Evolutionary conservation across 1,139 yeast species (phyloP), one percentile per base, ranked within the genome.

Genomic region (Hanseniaspora uvarum): DNA sequence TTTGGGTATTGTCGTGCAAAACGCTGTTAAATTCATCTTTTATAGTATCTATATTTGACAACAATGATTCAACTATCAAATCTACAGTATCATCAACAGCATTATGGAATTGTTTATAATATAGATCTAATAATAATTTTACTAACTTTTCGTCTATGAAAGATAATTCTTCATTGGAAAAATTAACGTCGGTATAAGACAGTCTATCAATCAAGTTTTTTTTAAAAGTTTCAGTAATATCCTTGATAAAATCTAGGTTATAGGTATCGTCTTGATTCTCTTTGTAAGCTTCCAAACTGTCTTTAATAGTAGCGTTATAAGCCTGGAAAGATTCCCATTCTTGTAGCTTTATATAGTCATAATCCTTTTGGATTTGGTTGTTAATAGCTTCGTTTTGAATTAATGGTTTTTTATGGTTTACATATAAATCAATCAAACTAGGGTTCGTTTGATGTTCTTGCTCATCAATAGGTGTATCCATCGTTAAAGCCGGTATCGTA

Each of bases 261-360:
- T 34, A 34, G 4, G 21, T 10, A 21, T 34, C 18, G 3, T 26
- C 16, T 5, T 41, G n/a, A 1, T 6, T 11, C 4, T 18, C 14
- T 19, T 41, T 49, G 26, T 43, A 50, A 1, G 36, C 18, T 7
- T 50, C 53, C 24, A 50, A 7, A 5, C 30, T 12, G 8, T 43
- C 44, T 50, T 44, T 50, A 4, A 50, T 43, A 12, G 26, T 28
- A 4, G 44, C 4, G 30, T 50, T 50, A 16, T 50, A 50, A 10
- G 33, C 46, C 31, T 50, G 53, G 30, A 50, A 50, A 2, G 53
- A 50, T 24, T 50, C 53, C 53, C 53, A 50, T 37, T 50, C 53
- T 37, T 50, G 53, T 11, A 50, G 14, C 23, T 50, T 50, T 6
- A 50, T 44, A 21, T 41, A 50, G 14, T 50, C 44, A 16, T 36